Base-by-base conservation (phyloP, 208 protist species). In the Porcisia hertigi region DNA sequence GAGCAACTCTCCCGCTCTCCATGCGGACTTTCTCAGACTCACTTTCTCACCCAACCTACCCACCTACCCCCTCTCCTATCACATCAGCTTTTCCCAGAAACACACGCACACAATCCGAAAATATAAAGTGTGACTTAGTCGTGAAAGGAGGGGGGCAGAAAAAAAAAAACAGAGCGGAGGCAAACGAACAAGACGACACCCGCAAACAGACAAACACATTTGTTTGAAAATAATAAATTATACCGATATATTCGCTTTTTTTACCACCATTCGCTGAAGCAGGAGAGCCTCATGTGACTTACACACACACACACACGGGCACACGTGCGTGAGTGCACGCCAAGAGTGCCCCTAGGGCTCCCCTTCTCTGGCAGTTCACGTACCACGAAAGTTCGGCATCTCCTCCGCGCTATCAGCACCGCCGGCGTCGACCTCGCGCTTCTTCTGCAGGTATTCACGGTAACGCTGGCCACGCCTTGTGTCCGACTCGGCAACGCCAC, bases 361-460 rank as follows among this genome's bases (percentile, higher is more conserved):
- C 18, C 58, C 71, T 45, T 75, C 71, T 30, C 71, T 75, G 14
- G 23, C 34, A 34, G 58, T 49, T 7, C 57, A 36, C 16, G 23
- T n/a, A 25, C 58, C 34, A 45, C 41, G 23, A 36, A 49, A 47
- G 9, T n/a, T 66, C 12, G n/a, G 34, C 71, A 65, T 75, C 43
- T 63, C 71, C 39, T 55, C 43, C 71, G 30, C 71, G 43, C 20
- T 55, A 55, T 72, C 69, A 25, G 9, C 34, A 74, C 54, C 34
- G 25, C 47, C 69, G 23, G 25, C 54, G 0, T 58, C 79, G n/a
- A 14, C 75, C 39, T 73, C 77, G 25, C 80, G 66, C 67, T 80
- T 86, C 76, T 84, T 83, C 80, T 88, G 88, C 14, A 95, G 59
- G 69, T 96, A 96, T 49, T 96, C 89, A 53, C 82, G 87, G 73